Conservation (phyloP, 345 rosid species). For the Reutealis trisperma region DNA sequence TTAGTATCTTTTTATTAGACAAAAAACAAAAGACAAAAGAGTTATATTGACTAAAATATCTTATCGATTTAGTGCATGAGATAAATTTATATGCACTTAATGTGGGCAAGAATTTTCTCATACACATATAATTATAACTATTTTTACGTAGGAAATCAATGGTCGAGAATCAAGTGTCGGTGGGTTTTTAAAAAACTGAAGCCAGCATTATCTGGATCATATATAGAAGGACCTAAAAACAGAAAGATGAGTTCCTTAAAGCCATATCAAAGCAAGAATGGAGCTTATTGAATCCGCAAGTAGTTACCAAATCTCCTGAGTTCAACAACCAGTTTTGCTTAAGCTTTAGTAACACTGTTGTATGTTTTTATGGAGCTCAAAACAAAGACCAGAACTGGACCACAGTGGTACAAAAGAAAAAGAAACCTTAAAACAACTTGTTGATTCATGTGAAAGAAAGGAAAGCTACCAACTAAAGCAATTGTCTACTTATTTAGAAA, state of each 20-base stretch:
- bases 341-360: background rate
- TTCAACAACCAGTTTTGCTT: slow-evolving; percentile 9
- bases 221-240: background rate
- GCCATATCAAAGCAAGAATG: slow-evolving; percentile 12
- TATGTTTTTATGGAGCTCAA: background rate
- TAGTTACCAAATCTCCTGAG: background rate
- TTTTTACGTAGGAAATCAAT: no score
- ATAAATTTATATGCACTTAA: no score
- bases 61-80: no score
- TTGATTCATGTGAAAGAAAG: slow-evolving; percentile 21
- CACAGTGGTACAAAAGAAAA: background rate
- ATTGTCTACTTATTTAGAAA: no score
- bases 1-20: no score
- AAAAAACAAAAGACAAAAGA: no score
- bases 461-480: slow-evolving; percentile 9
- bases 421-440: background rate
- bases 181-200: background rate
- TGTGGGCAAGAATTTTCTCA: no score
- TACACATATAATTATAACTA: no score
- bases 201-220: background rate
- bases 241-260: background rate
- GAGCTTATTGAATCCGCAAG: slow-evolving; percentile 17
- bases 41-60: no score
- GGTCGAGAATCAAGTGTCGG: no score
- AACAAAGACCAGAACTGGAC: slow-evolving; percentile 3